Base-by-base conservation (phyloP, 2,329 filamentous ascomycete species). In the Macroventuria anomochaeta region DNA sequence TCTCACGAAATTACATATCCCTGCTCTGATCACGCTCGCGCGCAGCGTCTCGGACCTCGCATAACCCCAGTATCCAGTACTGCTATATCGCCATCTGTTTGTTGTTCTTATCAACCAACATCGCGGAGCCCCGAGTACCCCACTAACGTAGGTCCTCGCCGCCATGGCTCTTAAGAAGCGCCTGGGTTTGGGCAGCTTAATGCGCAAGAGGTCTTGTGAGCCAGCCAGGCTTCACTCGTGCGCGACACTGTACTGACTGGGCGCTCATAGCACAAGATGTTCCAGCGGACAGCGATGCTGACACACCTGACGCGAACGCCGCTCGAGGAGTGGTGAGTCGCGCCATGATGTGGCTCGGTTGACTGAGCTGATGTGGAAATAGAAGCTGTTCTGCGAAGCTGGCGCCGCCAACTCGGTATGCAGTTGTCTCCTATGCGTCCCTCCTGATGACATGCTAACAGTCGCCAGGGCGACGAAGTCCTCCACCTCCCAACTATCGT, bases 401-500 rank as follows among this genome's bases (percentile, higher is more conserved):
- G 86, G 85, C 58, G 81, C 83, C 46, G 79, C 83, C 52, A 83
- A 84, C 68, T 77, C 65, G 56, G 68, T 72, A 68, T 48, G 67
- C 23, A 5, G 21, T 18, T 17, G 28, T 23, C 20, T 13, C n/a
- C 23, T 48, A 26, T 13, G 12, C 23, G 4, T 25, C 20, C 7
- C 10, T 7, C 11, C 15, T 13, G 12, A 28, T 12, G 20, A 11
- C 21, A 21, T 31, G 26, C 51, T 68, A 28, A 68, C 74, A 48
- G 20, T 3, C 20, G 3, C 53, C 39, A 91, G 83, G 90, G 88
- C 70, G 90, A 96, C 74, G 95, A 97, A 79, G 92, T 96, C 59
- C 87, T 96, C 55, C 91, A 93, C 71, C 88, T 97, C 29, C 95
- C 95, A 7, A 85, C 88, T 54, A 97, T 99, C 63, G 95, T 99